Percentiles rank a stretch among this genome's conserved stretches.
phyloP scores from a whole-genome alignment of 345 rosid genomes.

The Kandelia obovata region DNA sequence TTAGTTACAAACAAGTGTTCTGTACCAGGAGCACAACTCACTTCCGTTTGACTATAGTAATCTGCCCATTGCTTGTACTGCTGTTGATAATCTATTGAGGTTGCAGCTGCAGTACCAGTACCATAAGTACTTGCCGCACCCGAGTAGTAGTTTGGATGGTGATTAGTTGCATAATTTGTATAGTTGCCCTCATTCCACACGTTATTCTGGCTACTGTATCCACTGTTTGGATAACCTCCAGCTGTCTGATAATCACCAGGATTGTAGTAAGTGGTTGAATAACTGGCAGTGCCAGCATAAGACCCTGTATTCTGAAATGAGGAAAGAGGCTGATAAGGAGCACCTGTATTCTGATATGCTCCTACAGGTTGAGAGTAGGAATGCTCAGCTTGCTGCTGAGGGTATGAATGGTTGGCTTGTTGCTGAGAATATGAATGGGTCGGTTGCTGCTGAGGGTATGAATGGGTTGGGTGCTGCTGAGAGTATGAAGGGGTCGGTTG shows the following conservation, averaged over 20 bases:
- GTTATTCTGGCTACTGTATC: slow-evolving; percentile 63
- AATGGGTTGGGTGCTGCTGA: slow-evolving; percentile 36
- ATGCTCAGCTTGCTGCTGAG: slow-evolving; percentile 44
- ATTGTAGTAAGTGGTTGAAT: slow-evolving; percentile 95
- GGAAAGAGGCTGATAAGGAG: slow-evolving; percentile 98
- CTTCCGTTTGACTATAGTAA: slow-evolving; percentile 85
- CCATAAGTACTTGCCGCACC: slow-evolving; percentile 50
- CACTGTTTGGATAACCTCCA: slow-evolving; percentile 77
- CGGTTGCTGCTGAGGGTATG: slow-evolving; percentile 31
- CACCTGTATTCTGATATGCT: slow-evolving; percentile 98
- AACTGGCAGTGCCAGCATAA: slow-evolving; percentile 95
- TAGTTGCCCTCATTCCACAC: slow-evolving; percentile 65
- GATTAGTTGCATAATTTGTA: slow-evolving; percentile 57
- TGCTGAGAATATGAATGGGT: slow-evolving; percentile 75
- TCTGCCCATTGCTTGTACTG: slow-evolving; percentile 83
- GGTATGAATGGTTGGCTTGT: slow-evolving; percentile 28
- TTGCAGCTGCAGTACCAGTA: slow-evolving; percentile 46
- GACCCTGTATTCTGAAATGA: slow-evolving; percentile 99
- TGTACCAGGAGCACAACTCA: slow-evolving; percentile 97
- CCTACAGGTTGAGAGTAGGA: slow-evolving; percentile 77
- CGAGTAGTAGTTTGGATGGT: slow-evolving; percentile 58
- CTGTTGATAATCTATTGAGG: slow-evolving; percentile 69
- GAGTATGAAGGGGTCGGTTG: slow-evolving; percentile 57
- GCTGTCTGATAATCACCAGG: slow-evolving; percentile 99
- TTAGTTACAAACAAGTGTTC: slow-evolving; percentile 64